A percentile compares a stretch with the other conserved stretches of the same genome.
Conservation (phyloP, 768 basidiomycete species). For the Pulveroboletus ravenelii region DNA sequence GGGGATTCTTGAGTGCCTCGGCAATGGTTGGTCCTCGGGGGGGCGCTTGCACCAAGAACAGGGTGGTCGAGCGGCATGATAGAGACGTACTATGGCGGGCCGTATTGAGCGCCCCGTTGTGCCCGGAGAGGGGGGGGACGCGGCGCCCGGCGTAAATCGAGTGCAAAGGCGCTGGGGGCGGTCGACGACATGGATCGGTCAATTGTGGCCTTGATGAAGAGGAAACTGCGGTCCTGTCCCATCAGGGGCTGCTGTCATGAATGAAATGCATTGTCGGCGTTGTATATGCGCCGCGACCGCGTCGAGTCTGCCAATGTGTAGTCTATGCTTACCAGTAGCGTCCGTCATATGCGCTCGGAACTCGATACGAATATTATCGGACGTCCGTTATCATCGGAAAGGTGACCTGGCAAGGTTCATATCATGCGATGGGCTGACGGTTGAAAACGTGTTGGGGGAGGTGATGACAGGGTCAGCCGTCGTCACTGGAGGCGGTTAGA, state of each 20-base stretch:
- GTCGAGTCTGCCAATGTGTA: constrained; percentile 4
- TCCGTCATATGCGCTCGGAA: background rate
- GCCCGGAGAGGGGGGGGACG: too few species aligned
- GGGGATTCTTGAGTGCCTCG: constrained; percentile 10
- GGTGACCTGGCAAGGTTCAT: background rate
- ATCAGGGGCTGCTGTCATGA: constrained; percentile 1
- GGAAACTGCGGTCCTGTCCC: constrained; percentile 2
- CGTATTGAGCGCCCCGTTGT: background rate
- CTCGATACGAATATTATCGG: background rate
- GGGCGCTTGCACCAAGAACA: constrained; percentile 4
- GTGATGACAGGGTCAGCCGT: background rate
- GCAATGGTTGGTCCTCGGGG: background rate
- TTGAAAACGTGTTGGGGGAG: background rate
- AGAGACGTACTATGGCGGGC: background rate
- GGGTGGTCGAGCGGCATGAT: constrained; percentile 3
- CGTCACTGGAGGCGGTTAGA: background rate
- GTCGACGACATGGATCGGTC: constrained; percentile 11
- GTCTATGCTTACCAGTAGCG: background rate
- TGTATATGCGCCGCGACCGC: constrained; percentile 15
- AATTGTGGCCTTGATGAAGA: background rate
- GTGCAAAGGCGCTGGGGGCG: background rate
- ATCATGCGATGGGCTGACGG: constrained; percentile 7
- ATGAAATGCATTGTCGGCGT: constrained; percentile 13
- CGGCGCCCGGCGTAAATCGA: too few species aligned
- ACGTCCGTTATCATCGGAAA: constrained; percentile 8